Conservation (phyloP, 805 yeast genomes). For the Candida silvicultrix region DNA sequence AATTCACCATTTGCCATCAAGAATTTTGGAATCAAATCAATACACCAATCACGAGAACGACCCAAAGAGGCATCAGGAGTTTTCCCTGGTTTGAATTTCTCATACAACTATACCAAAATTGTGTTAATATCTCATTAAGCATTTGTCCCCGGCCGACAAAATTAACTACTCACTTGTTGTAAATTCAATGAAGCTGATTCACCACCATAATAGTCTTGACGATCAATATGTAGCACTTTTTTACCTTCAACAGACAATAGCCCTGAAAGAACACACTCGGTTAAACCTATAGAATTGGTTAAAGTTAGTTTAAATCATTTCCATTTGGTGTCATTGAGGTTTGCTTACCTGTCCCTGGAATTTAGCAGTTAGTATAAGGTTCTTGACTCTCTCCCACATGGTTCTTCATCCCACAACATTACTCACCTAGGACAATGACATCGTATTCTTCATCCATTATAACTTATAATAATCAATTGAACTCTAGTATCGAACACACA, state of each 20-base stretch:
- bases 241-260: conserved; percentile 95
- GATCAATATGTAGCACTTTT: conserved; percentile 93
- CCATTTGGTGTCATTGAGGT: no score
- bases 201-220: conserved; percentile 93
- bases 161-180: conserved; percentile 40
- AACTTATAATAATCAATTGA: no score
- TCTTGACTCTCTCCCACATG: background rate
- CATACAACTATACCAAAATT: conserved; percentile 50
- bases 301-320: no score
- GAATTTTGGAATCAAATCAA: conserved; percentile 93
- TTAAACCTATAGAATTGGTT: no score
- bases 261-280: conserved; percentile 94
- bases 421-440: conserved; percentile 84
- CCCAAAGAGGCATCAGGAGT: conserved; percentile 69
- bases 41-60: conserved; percentile 96
- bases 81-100: conserved; percentile 76
- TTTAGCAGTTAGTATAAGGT: background rate
- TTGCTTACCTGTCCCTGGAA: conserved; percentile 26
- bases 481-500: no score
- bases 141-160: no score
- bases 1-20: conserved; percentile 97
- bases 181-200: conserved; percentile 82
- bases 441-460: conserved; percentile 94
- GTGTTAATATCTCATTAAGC: no score
- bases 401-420: no score